Percentiles rank a stretch among this genome's conserved stretches.
phyloP scores from a whole-genome alignment of 371 early-diverging fungal genomes.

The Apophysomyces elegans region DNA sequence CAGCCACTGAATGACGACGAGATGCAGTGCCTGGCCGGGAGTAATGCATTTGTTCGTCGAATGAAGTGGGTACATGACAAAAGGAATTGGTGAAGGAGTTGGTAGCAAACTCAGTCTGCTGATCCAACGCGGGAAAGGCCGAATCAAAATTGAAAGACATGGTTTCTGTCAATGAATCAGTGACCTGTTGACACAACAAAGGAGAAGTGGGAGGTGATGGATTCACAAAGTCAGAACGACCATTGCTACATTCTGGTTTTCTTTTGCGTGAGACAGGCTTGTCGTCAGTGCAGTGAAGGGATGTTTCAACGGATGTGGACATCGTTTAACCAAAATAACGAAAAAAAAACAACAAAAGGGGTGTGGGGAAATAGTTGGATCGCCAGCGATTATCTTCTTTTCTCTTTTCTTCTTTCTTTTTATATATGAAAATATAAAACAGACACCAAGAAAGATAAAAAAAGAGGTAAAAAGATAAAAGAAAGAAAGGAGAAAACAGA shows the following conservation, averaged over 20 bases:
- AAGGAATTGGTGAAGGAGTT: conserved; percentile 8
- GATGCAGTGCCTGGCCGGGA: conserved; percentile 12
- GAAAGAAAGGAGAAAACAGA: conserved; percentile 16
- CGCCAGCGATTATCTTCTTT: conserved; percentile 28
- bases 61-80: conserved; percentile 9
- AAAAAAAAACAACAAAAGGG: neutral
- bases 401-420: too few species aligned
- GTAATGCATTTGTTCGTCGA: conserved; percentile 11
- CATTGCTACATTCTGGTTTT: conserved; percentile 29
- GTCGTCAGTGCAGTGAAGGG: conserved; percentile 7
- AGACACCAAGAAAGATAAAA: conserved; percentile 8
- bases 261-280: conserved; percentile 29
- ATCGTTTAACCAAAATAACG: conserved; percentile 9
- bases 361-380: conserved; percentile 7
- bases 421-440: neutral
- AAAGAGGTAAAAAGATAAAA: conserved; percentile 10
- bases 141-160: conserved; percentile 16
- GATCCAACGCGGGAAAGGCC: conserved; percentile 9
- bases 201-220: conserved; percentile 32
- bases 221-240: conserved; percentile 36
- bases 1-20: conserved; percentile 39
- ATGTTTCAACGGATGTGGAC: conserved; percentile 12
- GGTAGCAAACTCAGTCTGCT: conserved; percentile 12
- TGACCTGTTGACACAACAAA: neutral
- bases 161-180: conserved; percentile 7